Evolutionary conservation across 2,329 filamentous ascomycete genomes (phyloP).

Genomic region (Alternaria sp.): DNA sequence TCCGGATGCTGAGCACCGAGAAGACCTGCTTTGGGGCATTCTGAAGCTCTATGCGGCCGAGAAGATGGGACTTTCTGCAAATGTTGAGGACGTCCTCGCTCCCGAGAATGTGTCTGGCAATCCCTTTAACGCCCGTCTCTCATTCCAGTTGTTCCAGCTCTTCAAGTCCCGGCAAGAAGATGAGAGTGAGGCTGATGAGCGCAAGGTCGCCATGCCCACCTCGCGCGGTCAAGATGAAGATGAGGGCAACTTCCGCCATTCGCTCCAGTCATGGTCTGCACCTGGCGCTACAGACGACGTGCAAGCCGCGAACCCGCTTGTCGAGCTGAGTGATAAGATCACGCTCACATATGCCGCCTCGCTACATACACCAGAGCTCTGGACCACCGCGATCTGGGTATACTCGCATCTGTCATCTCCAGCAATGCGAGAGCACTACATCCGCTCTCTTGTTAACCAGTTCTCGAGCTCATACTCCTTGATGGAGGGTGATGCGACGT

Average conservation of each 20-base stretch:
- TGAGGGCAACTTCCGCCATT: conserved; percentile 26
- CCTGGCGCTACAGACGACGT: conserved; percentile 56
- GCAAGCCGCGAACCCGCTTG: conserved; percentile 65
- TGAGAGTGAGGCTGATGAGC: conserved; percentile 34
- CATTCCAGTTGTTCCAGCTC: conserved; percentile 81
- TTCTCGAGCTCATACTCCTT: conserved; percentile 73
- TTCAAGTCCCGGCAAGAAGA: conserved; percentile 49
- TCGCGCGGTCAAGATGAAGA: conserved; percentile 30
- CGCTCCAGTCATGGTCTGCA: conserved; percentile 44
- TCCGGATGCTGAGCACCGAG: conserved; percentile 64
- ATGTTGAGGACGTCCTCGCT: conserved; percentile 73
- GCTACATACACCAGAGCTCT: conserved; percentile 47
- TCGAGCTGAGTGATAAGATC: conserved; percentile 65
- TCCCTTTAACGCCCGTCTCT: conserved; percentile 76
- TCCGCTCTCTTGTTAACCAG: conserved; percentile 66
- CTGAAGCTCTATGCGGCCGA: conserved; percentile 79
- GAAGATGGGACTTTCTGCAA: conserved; percentile 53
- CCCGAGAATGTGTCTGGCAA: conserved; percentile 80
- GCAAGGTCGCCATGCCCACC: conserved; percentile 46
- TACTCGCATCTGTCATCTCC: conserved; percentile 75
- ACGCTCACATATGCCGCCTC: conserved; percentile 56
- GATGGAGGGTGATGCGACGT: conserved; percentile 64
- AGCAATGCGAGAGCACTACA: conserved; percentile 72
- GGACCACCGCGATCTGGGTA: conserved; percentile 71
- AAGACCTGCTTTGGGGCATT: conserved; percentile 87